These are phyloP conservation scores for Exophiala oligosperma DNA, from an alignment of 2,329 filamentous ascomycete genomes.

Conservation along the genomic window DNA sequence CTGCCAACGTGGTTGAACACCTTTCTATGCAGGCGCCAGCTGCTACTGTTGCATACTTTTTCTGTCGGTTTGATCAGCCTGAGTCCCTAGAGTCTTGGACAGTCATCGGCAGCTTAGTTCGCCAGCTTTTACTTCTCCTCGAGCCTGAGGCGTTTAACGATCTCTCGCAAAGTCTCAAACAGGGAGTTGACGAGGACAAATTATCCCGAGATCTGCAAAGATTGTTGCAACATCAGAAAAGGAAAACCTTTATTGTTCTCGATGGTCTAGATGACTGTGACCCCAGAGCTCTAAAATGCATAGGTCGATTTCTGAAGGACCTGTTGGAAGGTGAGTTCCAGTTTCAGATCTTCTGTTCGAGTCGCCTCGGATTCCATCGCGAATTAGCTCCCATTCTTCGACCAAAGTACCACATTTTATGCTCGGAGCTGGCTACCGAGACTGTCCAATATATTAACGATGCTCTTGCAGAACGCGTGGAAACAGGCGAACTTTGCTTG, in stretches of 20 bases:
- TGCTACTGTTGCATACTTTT: constrained; percentile 23
- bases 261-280: constrained; percentile 23
- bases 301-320: constrained; percentile 5
- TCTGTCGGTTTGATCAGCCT: constrained; percentile 23
- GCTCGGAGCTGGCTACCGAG: constrained; percentile 12
- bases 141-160: constrained; percentile 3
- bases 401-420: constrained; percentile 6
- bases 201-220: constrained; percentile 1
- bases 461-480: constrained; percentile 9
- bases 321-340: background rate
- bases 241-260: constrained; percentile 16
- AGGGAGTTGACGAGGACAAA: constrained; percentile 1
- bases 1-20: constrained; percentile 25
- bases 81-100: constrained; percentile 22
- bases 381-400: background rate
- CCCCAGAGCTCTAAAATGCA: background rate
- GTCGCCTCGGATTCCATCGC: constrained; percentile 22
- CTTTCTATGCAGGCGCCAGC: constrained; percentile 8
- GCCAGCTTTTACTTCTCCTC: constrained; percentile 21
- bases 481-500: constrained; percentile 8
- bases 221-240: background rate
- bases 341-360: constrained; percentile 21
- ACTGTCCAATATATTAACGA: constrained; percentile 20
- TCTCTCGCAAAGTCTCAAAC: background rate
- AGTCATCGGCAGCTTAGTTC: constrained; percentile 27